A percentile compares a stretch with the other conserved stretches of the same genome.
Evolutionary conservation across 495 filamentous ascomycete species (phyloP).

Genomic region (Hyphodiscus hymeniophilus): DNA sequence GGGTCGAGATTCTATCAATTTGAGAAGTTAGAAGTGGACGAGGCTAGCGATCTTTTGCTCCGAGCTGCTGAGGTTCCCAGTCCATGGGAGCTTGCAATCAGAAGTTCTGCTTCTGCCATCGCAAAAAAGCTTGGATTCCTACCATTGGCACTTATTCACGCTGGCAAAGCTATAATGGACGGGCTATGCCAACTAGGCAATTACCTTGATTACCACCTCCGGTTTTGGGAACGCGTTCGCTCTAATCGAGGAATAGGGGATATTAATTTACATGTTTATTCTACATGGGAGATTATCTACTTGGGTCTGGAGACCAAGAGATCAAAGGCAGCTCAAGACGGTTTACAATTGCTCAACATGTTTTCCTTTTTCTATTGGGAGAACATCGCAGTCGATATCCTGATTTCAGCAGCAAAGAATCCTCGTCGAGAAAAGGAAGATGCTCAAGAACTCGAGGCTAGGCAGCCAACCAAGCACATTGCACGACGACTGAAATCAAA

Average conservation of each 20-base stretch:
- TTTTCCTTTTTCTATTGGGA: constrained; percentile 30
- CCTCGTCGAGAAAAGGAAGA: background rate
- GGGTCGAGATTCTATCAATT: constrained; percentile 23
- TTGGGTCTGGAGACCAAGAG: constrained; percentile 17
- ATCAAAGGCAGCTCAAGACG: constrained; percentile 22
- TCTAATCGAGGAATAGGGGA: no score
- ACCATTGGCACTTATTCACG: constrained; percentile 29
- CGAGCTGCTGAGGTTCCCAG: constrained; percentile 23
- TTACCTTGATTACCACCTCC: constrained; percentile 20
- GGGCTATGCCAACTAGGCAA: constrained; percentile 12
- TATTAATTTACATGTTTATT: background rate
- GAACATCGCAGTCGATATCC: constrained; percentile 27
- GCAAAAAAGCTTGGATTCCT: constrained; percentile 24
- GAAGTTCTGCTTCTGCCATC: constrained; percentile 16
- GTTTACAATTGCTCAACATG: constrained; percentile 29
- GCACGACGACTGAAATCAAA: background rate
- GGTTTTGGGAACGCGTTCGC: constrained; percentile 19
- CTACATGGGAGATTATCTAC: constrained; percentile 23
- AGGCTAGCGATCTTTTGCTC: constrained; percentile 28
- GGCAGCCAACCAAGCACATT: background rate
- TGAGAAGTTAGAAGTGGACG: constrained; percentile 21
- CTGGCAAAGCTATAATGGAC: constrained; percentile 24
- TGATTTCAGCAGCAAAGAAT: constrained; percentile 19
- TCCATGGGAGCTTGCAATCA: constrained; percentile 14
- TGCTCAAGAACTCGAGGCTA: background rate